Evolutionary conservation across 2,329 filamentous ascomycete genomes (phyloP).

Genomic region (Apiospora kogelbergensis): DNA sequence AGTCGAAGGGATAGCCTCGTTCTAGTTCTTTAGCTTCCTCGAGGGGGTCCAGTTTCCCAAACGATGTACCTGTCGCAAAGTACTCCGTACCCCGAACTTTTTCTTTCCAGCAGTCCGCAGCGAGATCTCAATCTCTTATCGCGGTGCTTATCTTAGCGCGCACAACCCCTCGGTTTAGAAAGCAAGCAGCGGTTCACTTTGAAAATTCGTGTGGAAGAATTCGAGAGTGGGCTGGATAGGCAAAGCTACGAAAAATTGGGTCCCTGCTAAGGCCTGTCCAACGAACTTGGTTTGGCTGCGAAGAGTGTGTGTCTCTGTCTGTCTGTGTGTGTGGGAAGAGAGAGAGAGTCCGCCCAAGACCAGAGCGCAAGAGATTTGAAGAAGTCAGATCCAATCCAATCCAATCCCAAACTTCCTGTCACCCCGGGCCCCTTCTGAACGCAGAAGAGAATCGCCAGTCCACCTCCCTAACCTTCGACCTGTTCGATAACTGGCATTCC

Average conservation of each 20-base stretch:
- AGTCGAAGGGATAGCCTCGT: neutral
- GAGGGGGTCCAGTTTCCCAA: neutral
- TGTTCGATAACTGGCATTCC: slow-evolving; percentile 10
- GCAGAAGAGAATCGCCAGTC: slow-evolving; percentile 11
- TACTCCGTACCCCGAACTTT: neutral
- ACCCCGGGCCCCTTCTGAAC: slow-evolving; percentile 2
- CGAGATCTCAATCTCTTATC: neutral
- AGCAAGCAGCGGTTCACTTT: slow-evolving; percentile 39
- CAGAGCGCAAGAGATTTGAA: neutral
- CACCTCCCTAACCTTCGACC: slow-evolving; percentile 1
- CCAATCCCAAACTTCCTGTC: neutral
- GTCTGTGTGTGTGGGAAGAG: neutral
- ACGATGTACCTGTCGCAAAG: neutral
- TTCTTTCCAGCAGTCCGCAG: neutral
- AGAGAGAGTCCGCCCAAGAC: neutral
- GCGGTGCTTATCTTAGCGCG: slow-evolving; percentile 51
- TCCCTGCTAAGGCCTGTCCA: neutral
- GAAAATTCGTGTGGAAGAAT: slow-evolving; percentile 39
- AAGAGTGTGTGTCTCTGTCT: neutral
- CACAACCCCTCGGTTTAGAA: slow-evolving; percentile 47
- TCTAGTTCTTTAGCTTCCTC: neutral
- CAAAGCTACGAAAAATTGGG: neutral
- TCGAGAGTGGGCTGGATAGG: slow-evolving; percentile 19
- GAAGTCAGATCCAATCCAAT: neutral
- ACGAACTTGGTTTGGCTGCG: slow-evolving; percentile 6